A percentile compares a stretch with the other conserved stretches of the same genome.
Conservation (phyloP, 768 basidiomycete genomes). For the Cystoderma amianthinum region DNA sequence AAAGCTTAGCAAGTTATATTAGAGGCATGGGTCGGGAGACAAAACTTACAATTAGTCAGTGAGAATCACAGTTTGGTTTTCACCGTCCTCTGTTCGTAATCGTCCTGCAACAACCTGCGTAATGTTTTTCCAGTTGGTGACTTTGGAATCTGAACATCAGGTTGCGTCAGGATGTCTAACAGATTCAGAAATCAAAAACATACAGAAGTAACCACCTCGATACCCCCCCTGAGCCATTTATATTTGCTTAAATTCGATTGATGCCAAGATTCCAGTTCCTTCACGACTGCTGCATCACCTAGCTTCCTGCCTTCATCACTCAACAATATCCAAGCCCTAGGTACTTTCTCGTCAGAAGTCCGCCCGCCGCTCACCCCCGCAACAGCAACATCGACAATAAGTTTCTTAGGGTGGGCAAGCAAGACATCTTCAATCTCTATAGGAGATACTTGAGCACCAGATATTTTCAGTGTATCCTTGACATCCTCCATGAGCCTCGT, state of each 20-base stretch:
- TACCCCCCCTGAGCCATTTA: no score
- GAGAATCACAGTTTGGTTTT: slow-evolving; percentile 67
- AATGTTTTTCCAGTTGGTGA: no score
- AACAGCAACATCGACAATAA: slow-evolving; percentile 62
- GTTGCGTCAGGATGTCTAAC: no score
- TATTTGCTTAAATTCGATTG: slow-evolving; percentile 66
- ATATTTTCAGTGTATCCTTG: slow-evolving; percentile 76
- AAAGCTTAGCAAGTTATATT: slow-evolving; percentile 55
- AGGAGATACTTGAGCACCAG: slow-evolving; percentile 75
- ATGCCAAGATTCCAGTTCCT: slow-evolving; percentile 54
- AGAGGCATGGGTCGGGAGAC: slow-evolving; percentile 65
- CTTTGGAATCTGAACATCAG: no score
- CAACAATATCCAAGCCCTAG: slow-evolving; percentile 75
- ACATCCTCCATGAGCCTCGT: not conserved
- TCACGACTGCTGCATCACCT: slow-evolving; percentile 32
- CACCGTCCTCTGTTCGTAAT: slow-evolving; percentile 74
- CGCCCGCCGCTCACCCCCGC: slow-evolving; percentile 71
- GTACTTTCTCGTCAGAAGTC: slow-evolving; percentile 65
- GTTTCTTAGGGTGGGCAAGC: slow-evolving; percentile 49
- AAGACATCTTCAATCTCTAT: slow-evolving; percentile 69
- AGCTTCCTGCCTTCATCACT: slow-evolving; percentile 43
- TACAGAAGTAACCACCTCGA: no score
- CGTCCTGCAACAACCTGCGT: no score
- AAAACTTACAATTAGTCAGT: slow-evolving; percentile 70
- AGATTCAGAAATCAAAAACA: no score